Evolutionary conservation across 2,329 filamentous ascomycete genomes (phyloP), one percentile per base, ranked within the genome.

Genomic region (Diaporthe eres): DNA sequence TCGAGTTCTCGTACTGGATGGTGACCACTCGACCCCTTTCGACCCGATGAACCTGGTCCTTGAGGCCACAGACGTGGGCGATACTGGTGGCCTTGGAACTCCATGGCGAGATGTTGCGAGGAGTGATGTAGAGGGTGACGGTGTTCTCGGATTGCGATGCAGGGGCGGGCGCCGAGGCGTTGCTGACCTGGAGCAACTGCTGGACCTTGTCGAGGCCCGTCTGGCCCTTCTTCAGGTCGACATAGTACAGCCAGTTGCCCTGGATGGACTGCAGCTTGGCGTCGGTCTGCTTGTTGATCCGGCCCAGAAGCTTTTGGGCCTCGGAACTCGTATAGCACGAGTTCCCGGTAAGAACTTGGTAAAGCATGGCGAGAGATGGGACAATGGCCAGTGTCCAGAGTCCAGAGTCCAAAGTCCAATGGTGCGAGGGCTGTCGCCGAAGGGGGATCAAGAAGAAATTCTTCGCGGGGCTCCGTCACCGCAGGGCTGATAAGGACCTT

Each of bases 71-170:
- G 44, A 98, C 96, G 79, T 97, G 92, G 72, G 96, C 94, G 83
- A 98, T 98, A 83, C 92, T 96, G 63, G 96, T 98, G 39, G 96
- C 96, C 85, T 98, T 96, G 74, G 96, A 98, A 85, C 95, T 98
- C 97, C 97, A 99, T 82, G 97, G 97, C 55, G 96, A 98, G 79
- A 98, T 96, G 80, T 94, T 94, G 79, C 96, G 91, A 28, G 96
- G 96, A 63, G 90, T 92, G 75, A 98, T 89, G 82, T 95, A 95
- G 82, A 94, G 90, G 77, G 92, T 87, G 67, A 89, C 85, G 58
- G 88, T 87, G 4, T 74, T 75, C 31, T 75, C 70, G 75, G 87
- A 84, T 72, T 88, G 86, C 76, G 90, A 88, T 77, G 81, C 81
- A 53, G 78, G 80, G 53, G 81, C 80, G 22, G 83, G 77, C 44